phyloP scores from a whole-genome alignment of 2,329 filamentous ascomycete species.

The Lecanicillium sp. region DNA sequence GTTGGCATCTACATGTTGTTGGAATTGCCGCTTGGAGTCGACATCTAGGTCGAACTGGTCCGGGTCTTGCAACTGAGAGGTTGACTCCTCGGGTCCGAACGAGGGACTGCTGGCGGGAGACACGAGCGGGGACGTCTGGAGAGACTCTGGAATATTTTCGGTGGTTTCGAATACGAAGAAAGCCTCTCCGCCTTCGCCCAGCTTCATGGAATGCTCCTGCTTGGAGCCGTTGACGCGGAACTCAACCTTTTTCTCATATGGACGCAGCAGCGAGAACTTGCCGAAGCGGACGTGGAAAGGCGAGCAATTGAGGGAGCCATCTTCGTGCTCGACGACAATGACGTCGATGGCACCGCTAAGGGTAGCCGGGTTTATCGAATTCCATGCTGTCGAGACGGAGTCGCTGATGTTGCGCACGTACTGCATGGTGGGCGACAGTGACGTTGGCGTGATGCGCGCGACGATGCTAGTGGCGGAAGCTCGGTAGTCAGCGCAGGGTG shows the following conservation, averaged over 20 bases:
- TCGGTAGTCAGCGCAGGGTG: no score
- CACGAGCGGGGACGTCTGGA: slow-evolving; percentile 91
- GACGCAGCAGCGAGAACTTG: slow-evolving; percentile 92
- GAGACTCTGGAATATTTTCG: slow-evolving; percentile 80
- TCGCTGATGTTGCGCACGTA: slow-evolving; percentile 95
- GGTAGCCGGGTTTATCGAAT: slow-evolving; percentile 96
- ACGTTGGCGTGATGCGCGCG: not conserved
- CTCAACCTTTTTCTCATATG: slow-evolving; percentile 98
- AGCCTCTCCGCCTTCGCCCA: slow-evolving; percentile 93
- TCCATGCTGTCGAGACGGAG: slow-evolving; percentile 97
- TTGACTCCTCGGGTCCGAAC: slow-evolving; percentile 32
- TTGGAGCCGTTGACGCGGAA: slow-evolving; percentile 90
- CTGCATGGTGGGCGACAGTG: slow-evolving; percentile 58
- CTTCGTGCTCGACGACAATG: slow-evolving; percentile 93
- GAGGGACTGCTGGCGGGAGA: slow-evolving; percentile 83
- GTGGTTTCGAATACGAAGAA: slow-evolving; percentile 98
- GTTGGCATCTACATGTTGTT: slow-evolving; percentile 18
- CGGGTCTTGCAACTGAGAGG: slow-evolving; percentile 51
- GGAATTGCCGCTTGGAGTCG: slow-evolving; percentile 26
- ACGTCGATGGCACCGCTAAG: slow-evolving; percentile 97
- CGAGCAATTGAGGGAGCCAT: slow-evolving; percentile 82
- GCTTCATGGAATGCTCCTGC: slow-evolving; percentile 95
- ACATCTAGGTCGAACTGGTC: slow-evolving; percentile 61
- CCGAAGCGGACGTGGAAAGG: slow-evolving; percentile 98
- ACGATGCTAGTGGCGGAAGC: no score